Conservation (phyloP, 495 filamentous ascomycete genomes). For the Pseudoneurospora amorphoporcata region DNA sequence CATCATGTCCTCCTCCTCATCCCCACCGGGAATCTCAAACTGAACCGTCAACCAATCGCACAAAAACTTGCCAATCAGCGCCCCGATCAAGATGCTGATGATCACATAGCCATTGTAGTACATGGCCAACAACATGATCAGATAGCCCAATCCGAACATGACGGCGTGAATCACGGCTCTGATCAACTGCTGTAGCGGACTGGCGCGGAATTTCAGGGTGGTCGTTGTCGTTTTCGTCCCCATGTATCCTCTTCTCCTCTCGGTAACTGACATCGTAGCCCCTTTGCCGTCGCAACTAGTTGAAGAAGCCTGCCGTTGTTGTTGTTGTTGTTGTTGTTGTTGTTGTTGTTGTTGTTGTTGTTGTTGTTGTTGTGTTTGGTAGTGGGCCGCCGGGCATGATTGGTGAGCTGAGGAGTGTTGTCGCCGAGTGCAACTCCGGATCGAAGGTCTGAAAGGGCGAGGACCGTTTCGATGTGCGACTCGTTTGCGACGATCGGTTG, state of each 20-base stretch:
- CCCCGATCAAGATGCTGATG: conserved; percentile 45
- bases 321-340: background rate
- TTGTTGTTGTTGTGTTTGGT: conserved; percentile 31
- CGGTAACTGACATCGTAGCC: background rate
- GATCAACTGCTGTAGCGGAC: conserved; percentile 36
- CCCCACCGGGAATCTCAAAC: background rate
- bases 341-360: background rate
- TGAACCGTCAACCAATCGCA: conserved; percentile 30
- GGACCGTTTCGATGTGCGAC: conserved; percentile 42
- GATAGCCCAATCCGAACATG: conserved; percentile 45
- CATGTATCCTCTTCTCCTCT: background rate
- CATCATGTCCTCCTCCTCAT: background rate
- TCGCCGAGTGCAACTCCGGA: conserved; percentile 42
- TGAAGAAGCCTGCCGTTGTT: background rate
- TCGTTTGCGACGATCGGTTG: conserved; percentile 47
- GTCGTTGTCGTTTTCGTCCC: background rate
- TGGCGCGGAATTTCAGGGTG: conserved; percentile 32
- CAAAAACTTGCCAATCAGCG: conserved; percentile 35
- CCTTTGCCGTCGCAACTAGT: no score
- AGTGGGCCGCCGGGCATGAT: conserved; percentile 55
- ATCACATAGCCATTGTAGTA: conserved; percentile 49
- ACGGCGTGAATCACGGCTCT: conserved; percentile 37
- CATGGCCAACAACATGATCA: conserved; percentile 49
- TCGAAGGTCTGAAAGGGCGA: conserved; percentile 44
- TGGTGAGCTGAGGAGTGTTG: conserved; percentile 40